Evolutionary conservation across 176 grass and related monocot species (phyloP).

Genomic region (Tuctoria greenei): DNA sequence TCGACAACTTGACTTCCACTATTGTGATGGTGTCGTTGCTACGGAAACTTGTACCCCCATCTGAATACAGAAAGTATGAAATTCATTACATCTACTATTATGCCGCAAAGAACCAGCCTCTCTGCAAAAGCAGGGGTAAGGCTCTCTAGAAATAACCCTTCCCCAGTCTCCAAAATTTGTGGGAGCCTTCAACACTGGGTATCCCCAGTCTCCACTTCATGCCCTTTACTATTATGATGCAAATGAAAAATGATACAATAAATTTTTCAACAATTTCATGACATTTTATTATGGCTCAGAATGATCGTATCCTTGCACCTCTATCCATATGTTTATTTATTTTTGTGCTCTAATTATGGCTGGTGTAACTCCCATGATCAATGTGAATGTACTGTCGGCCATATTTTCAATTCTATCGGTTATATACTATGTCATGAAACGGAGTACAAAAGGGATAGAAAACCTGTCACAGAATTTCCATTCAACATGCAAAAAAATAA

Average conservation of each 20-base stretch:
- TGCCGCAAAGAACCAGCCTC: neutral
- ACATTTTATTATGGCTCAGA: neutral
- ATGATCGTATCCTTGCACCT: neutral
- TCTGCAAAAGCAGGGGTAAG: too few relatives aligned
- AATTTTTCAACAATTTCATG: neutral
- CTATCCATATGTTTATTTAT: neutral
- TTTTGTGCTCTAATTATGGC: neutral
- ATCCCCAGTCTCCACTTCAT: too few relatives aligned
- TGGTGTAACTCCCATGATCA: neutral
- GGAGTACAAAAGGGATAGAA: neutral
- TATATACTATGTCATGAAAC: neutral
- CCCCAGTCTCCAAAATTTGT: too few relatives aligned
- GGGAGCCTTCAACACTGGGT: too few relatives aligned
- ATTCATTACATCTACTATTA: slow-evolving; percentile 27
- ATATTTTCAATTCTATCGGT: neutral
- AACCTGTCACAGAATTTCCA: slow-evolving; percentile 6
- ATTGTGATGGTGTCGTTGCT: slow-evolving; percentile 96
- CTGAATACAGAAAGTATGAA: slow-evolving; percentile 94
- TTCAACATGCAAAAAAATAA: neutral
- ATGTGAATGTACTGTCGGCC: neutral
- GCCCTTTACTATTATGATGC: too few relatives aligned
- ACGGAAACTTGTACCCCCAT: slow-evolving; percentile 83
- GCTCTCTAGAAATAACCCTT: too few relatives aligned
- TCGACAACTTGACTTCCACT: slow-evolving; percentile 95
- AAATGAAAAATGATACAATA: slow-evolving; percentile 19